Conservation (phyloP, 78 protist genomes). For the Dictyostelium discoideum region DNA sequence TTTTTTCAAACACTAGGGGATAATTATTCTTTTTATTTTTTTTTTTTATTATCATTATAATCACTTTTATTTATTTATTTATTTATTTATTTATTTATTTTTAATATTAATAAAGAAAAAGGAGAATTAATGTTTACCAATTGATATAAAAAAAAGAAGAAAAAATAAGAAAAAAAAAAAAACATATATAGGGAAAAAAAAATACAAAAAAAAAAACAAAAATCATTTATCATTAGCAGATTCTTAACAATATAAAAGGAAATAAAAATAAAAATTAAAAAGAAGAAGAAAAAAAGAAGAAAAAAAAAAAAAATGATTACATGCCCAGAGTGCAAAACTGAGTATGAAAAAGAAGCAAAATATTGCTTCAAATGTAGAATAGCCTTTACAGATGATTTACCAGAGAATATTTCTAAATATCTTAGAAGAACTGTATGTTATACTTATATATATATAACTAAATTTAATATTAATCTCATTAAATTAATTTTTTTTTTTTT, state of each 20-base stretch:
- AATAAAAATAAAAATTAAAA: too few relatives aligned
- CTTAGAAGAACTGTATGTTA: constrained; percentile 8
- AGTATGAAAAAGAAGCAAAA: constrained; percentile 80
- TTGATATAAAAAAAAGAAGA: background rate
- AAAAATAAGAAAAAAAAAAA: background rate
- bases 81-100: background rate
- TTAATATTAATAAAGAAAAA: background rate
- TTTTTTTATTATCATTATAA: background rate
- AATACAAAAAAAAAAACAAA: background rate
- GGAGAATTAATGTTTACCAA: background rate
- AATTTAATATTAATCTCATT: background rate
- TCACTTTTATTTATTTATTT: background rate
- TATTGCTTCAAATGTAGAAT: constrained; percentile 80
- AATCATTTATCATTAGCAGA: background rate
- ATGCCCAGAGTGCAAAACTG: constrained; percentile 71
- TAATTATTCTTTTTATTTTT: background rate
- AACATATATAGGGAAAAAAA: background rate
- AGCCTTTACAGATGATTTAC: constrained; percentile 76
- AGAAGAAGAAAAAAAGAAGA: too few relatives aligned
- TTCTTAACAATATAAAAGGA: background rate
- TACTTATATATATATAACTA: background rate
- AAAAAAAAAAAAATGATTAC: constrained; percentile 8
- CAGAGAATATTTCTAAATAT: constrained; percentile 60
- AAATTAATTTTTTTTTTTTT: background rate
- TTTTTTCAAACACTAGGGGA: background rate